Base-by-base conservation (phyloP, 306 rosid species). In the Malus sieversii region DNA sequence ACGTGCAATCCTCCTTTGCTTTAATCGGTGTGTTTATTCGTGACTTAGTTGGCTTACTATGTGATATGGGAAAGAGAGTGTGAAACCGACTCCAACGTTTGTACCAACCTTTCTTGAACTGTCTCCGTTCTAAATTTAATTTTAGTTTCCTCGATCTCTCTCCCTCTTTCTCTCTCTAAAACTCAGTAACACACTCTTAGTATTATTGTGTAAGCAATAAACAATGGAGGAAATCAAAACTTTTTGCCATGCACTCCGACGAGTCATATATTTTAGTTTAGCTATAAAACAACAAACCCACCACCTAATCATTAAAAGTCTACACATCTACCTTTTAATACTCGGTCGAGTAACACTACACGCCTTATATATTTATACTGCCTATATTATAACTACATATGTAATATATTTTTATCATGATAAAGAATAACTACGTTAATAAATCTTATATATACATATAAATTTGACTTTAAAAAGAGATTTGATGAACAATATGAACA, bases 1-100 rank as follows among this genome's bases (percentile, higher is more conserved):
- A 87, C 86, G 86, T 87, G 89, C 82, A 75, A 77, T 74, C 66
- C 65, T 25, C 78, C 83, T 78, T 85, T 78, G 78, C 83, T 82
- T 83, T 45, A 74, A 79, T 74, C 66, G 80, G 82, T 73, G 81
- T 70, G 79, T 59, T 51, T 70, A 85, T 75, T 59, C 76, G 66
- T 80, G 79, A 53, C 85, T 73, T 72, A 68, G 81, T 84, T 80
- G 81, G 79, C 83, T 72, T 70, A 72, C 74, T 72, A 59, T 77
- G 69, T 40, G 25, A 57, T 8, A 57, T 19, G 63, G 65, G 77
- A 84, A 75, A 71, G 68, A 79, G 82, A 66, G 85, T 72, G 86
- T 66, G 82, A 85, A 79, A 80, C 83, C 74, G 46, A 83, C 82
- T 76, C 82, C 15, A 45, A 81, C 84, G 82, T 79, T 83, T 69